A percentile compares a stretch with the other conserved stretches of the same genome.
These are phyloP conservation scores for Albizia julibrissin DNA, from an alignment of 306 rosid genomes.

Conservation along the genomic window DNA sequence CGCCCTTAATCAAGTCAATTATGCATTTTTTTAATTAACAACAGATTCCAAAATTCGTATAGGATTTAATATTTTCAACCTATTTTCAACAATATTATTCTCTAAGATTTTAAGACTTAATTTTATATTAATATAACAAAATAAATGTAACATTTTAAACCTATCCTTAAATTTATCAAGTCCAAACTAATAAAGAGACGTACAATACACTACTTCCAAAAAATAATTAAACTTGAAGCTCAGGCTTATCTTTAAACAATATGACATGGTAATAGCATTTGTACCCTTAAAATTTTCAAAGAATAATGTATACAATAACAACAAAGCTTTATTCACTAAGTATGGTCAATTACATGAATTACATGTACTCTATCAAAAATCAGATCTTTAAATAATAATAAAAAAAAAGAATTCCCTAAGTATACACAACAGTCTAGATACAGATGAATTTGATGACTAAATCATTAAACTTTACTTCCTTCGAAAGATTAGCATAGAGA, in stretches of 20 bases:
- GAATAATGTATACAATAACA: not conserved
- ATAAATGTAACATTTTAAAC: too few relatives aligned
- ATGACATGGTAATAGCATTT: not conserved
- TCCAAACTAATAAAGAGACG: not conserved
- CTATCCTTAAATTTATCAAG: not conserved
- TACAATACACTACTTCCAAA: not conserved
- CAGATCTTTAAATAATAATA: too few relatives aligned
- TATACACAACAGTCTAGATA: not conserved
- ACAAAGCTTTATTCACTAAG: too few relatives aligned
- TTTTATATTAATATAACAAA: not conserved
- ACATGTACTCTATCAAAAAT: too few relatives aligned
- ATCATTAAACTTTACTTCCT: slow-evolving; percentile 51
- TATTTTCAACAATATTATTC: not conserved
- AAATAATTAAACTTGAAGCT: not conserved
- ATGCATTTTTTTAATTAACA: not conserved
- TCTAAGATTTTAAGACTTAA: not conserved
- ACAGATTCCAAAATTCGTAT: not conserved
- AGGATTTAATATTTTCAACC: not conserved
- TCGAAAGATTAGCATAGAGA: slow-evolving; percentile 66
- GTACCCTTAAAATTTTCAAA: not conserved
- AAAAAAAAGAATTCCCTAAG: not conserved
- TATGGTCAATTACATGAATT: too few relatives aligned
- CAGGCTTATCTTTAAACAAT: not conserved
- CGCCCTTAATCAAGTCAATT: not conserved
- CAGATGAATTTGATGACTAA: not conserved